phyloP scores from a whole-genome alignment of 768 basidiomycete genomes.

The Amanita phalloides region DNA sequence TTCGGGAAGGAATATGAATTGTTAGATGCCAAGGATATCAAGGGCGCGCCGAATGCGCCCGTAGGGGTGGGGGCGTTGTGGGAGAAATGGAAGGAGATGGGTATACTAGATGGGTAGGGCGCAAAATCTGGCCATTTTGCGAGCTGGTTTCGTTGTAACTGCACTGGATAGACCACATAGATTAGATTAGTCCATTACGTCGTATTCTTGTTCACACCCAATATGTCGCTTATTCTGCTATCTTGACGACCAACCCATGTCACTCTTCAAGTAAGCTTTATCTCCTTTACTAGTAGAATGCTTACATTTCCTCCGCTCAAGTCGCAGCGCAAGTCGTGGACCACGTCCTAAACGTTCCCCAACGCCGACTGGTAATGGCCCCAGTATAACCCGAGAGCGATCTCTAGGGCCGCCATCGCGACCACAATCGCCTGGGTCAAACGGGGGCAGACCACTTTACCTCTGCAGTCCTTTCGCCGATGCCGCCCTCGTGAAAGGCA shows the following conservation, averaged over 20 bases:
- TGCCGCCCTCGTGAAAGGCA: constrained; percentile 92
- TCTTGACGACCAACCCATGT: neutral
- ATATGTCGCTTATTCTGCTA: neutral
- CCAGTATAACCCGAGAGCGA: constrained; percentile 12
- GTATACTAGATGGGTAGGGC: constrained; percentile 45
- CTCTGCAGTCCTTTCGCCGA: constrained; percentile 93
- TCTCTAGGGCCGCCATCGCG: constrained; percentile 23
- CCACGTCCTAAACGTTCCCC: constrained; percentile 26
- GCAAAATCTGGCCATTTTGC: neutral
- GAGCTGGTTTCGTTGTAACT: neutral
- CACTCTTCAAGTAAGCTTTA: constrained; percentile 6
- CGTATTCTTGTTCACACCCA: neutral
- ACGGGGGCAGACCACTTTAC: constrained; percentile 59
- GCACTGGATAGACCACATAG: neutral
- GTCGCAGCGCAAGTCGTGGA: constrained; percentile 2
- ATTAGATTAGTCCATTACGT: neutral
- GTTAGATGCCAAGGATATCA: constrained; percentile 83
- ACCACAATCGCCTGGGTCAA: constrained; percentile 26
- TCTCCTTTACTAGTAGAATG: neutral
- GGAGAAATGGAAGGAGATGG: constrained; percentile 91
- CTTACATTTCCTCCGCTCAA: constrained; percentile 7
- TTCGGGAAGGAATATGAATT: constrained; percentile 95
- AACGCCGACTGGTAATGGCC: constrained; percentile 19
- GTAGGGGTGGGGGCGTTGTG: constrained; percentile 75
- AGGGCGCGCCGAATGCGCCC: constrained; percentile 46